Evolutionary conservation across 78 protist genomes (phyloP).

Genomic region (Dictyostelium firmibasis): DNA sequence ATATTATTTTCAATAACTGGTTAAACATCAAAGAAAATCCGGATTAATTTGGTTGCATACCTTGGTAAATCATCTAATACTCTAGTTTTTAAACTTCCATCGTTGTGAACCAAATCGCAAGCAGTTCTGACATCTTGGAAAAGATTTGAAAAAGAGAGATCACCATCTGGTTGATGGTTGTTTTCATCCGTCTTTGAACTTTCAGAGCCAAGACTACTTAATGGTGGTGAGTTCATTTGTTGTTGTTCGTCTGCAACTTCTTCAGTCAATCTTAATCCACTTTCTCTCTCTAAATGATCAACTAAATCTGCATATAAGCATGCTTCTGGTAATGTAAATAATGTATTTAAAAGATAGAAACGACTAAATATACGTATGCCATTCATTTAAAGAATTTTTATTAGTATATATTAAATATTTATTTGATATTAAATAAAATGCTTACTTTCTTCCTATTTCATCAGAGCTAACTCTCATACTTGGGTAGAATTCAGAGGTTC

Average conservation of each 20-base stretch:
- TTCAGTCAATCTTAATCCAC: constrained; percentile 36
- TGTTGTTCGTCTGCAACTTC: constrained; percentile 79
- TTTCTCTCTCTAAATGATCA: constrained; percentile 66
- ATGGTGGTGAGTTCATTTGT: constrained; percentile 70
- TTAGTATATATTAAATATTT: background rate
- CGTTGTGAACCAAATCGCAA: constrained; percentile 76
- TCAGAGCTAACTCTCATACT: constrained; percentile 66
- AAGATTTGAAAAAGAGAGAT: constrained; percentile 52
- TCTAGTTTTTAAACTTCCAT: constrained; percentile 72
- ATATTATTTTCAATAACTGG: too few relatives aligned
- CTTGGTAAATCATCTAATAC: constrained; percentile 68
- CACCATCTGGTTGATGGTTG: constrained; percentile 2
- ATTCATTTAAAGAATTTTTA: background rate
- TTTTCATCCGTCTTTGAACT: background rate
- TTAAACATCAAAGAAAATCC: too few relatives aligned
- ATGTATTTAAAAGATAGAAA: constrained; percentile 74
- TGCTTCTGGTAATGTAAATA: constrained; percentile 85
- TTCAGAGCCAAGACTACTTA: background rate
- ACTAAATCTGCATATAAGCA: constrained; percentile 77
- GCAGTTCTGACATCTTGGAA: constrained; percentile 80
- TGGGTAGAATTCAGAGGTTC: constrained; percentile 54
- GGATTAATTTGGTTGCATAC: background rate
- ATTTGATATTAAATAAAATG: too few relatives aligned
- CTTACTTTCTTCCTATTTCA: constrained; percentile 26
- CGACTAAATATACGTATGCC: background rate